Conservation (phyloP, 306 rosid species). For the Glycine soja region DNA sequence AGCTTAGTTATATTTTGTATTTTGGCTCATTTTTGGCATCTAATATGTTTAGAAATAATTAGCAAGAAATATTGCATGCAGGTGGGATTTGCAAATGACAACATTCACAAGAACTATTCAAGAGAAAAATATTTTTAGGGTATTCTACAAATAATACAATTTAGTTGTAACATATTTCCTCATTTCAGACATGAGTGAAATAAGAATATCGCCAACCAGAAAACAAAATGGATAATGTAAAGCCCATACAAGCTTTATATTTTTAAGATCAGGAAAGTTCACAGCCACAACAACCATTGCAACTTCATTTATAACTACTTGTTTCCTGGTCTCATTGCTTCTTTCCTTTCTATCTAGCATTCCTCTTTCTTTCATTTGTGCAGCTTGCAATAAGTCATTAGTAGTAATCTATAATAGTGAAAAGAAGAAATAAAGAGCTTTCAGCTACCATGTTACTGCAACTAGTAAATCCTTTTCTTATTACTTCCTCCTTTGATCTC, state of each 20-base stretch:
- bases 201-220: slow-evolving; percentile 17
- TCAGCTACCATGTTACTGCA: slow-evolving; percentile 9
- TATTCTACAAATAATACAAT: not conserved
- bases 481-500: slow-evolving; percentile 29
- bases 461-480: slow-evolving; percentile 34
- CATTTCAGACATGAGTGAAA: slow-evolving; percentile 14
- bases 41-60: slow-evolving; percentile 21
- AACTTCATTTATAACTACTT: slow-evolving; percentile 93
- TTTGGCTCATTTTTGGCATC: not conserved
- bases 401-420: slow-evolving; percentile 80
- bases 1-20: not conserved
- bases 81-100: slow-evolving; percentile 3
- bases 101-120: not conserved
- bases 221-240: slow-evolving; percentile 34
- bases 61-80: slow-evolving; percentile 26
- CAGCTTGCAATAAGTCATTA: slow-evolving; percentile 97
- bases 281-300: slow-evolving; percentile 93
- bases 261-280: slow-evolving; percentile 80
- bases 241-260: slow-evolving; percentile 87
- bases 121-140: not conserved
- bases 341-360: slow-evolving; percentile 95
- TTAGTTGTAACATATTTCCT: slow-evolving; percentile 2
- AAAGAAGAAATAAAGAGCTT: slow-evolving; percentile 40
- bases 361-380: slow-evolving; percentile 99
- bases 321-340: slow-evolving; percentile 83